Evolutionary conservation across 306 rosid genomes (phyloP), one percentile per base, ranked within the genome.

Genomic region (Cicer yamashitae): DNA sequence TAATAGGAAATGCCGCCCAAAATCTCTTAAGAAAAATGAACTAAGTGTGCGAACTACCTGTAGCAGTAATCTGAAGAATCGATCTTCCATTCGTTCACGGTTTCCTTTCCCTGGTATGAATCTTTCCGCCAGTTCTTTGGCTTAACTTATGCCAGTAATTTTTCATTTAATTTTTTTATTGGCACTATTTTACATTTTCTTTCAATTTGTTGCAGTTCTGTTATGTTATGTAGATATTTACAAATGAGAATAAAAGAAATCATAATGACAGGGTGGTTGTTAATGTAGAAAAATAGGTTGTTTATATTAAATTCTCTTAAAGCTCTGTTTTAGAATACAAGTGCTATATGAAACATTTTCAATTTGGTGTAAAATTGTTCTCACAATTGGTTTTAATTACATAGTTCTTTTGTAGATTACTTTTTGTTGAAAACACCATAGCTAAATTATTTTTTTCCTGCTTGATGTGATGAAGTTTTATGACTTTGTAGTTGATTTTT

Each of bases 11-110:
- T 83, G 79, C 52, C 91, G 98, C 11, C 81, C 91, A 9, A 92
- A 86, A 83, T 85, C 92, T 73, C 93, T 85, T 64, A 96, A 88
- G 81, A 96, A 87, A 50, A 71, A 60, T 78, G 99, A 96, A 13
- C 74, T 82, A 46, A 79, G 93, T 79, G 77, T 86, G 77, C 90
- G 97, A 69, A 63, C 84, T 43, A 61, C 84, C 47, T 76, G 58
- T 62, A 77, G 75, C 86, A 85, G 86, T 47, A 67, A 75, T 82
- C 91, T 87, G 82, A 96, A 92, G 91, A 90, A 87, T 82, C 88
- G 98, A 2, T 89, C 91, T 13, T 90, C 98, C 22, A 80, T 83
- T 45, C 88, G 92, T 7, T 80, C 97, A 10, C 92, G 94, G 17
- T 87, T 86, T 81, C 74, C 90, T 56, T 83, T 79, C 66, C 93